These are phyloP conservation scores for Ceratocystis papillata DNA, from an alignment of 2,329 filamentous ascomycete species.

Conservation along the genomic window DNA sequence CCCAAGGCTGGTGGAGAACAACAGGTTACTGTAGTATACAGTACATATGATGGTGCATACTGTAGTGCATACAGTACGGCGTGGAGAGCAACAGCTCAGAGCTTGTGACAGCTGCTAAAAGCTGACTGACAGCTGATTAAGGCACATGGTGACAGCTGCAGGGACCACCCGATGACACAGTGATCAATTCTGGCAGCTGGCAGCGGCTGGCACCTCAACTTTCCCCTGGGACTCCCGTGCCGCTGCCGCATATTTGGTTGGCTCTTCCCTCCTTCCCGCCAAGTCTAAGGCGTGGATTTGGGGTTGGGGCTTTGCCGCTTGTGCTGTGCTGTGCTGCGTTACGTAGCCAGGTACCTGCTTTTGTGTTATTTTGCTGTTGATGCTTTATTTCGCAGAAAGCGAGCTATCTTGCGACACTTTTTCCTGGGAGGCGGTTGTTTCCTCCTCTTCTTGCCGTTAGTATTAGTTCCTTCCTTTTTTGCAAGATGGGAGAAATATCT, in stretches of 20 bases:
- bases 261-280: slow-evolving; percentile 1
- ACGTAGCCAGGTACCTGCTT: slow-evolving; percentile 7
- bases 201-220: neutral
- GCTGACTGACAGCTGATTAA: neutral
- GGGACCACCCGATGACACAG: neutral
- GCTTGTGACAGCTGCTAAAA: neutral
- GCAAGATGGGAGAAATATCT: neutral
- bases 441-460: no score
- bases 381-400: neutral
- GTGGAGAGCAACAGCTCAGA: neutral
- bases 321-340: slow-evolving; percentile 6
- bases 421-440: neutral
- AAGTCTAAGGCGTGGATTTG: neutral
- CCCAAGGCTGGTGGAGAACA: neutral
- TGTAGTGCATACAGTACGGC: no score
- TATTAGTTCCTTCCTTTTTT: slow-evolving; percentile 1
- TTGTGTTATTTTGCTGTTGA: neutral
- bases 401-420: neutral
- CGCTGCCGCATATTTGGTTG: neutral
- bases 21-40: no score
- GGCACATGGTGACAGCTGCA: neutral
- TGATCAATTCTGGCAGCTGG: neutral
- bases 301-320: no score
- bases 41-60: accelerated
- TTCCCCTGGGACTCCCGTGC: neutral